phyloP scores from a whole-genome alignment of 2,329 filamentous ascomycete species.

The Bipolaris sorokiniana region DNA sequence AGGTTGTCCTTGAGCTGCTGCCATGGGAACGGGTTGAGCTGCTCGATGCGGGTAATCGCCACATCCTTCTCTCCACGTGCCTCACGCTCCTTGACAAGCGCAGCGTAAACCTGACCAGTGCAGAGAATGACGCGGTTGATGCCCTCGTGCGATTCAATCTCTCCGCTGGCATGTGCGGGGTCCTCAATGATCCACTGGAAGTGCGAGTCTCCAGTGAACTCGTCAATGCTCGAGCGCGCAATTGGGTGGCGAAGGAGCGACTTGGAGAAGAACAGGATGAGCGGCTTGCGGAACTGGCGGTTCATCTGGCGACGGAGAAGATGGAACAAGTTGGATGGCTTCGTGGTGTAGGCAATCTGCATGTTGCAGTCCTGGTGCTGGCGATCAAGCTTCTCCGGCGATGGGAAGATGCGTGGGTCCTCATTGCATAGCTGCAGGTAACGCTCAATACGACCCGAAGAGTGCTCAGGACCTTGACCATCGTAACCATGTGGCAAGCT shows the following conservation, averaged over 20 bases:
- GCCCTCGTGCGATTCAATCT: slow-evolving; percentile 79
- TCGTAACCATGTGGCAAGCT: slow-evolving; percentile 98
- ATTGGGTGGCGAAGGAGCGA: slow-evolving; percentile 92
- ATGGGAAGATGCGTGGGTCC: slow-evolving; percentile 91
- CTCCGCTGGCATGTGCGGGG: slow-evolving; percentile 76
- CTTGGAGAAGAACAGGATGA: slow-evolving; percentile 99
- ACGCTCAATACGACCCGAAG: slow-evolving; percentile 94
- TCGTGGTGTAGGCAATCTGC: slow-evolving; percentile 98
- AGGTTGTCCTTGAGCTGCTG: slow-evolving; percentile 95
- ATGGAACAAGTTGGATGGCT: slow-evolving; percentile 94
- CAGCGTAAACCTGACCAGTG: slow-evolving; percentile 90
- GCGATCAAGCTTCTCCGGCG: slow-evolving; percentile 85
- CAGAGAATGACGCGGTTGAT: slow-evolving; percentile 95
- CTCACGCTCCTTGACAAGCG: slow-evolving; percentile 88
- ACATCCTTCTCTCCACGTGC: slow-evolving; percentile 87
- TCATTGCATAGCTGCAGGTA: slow-evolving; percentile 98
- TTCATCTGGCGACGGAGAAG: slow-evolving; percentile 96
- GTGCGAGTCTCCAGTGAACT: slow-evolving; percentile 88
- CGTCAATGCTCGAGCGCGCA: slow-evolving; percentile 85
- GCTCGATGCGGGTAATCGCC: slow-evolving; percentile 93
- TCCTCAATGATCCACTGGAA: slow-evolving; percentile 98
- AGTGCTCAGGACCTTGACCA: slow-evolving; percentile 97
- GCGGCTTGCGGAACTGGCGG: slow-evolving; percentile 97
- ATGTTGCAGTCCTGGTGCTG: slow-evolving; percentile 99
- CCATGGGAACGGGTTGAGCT: slow-evolving; percentile 99